A percentile compares a stretch with the other conserved stretches of the same genome.
Evolutionary conservation across 352 stramenopile species (phyloP).

Genomic region (Pythium folliculosum): DNA sequence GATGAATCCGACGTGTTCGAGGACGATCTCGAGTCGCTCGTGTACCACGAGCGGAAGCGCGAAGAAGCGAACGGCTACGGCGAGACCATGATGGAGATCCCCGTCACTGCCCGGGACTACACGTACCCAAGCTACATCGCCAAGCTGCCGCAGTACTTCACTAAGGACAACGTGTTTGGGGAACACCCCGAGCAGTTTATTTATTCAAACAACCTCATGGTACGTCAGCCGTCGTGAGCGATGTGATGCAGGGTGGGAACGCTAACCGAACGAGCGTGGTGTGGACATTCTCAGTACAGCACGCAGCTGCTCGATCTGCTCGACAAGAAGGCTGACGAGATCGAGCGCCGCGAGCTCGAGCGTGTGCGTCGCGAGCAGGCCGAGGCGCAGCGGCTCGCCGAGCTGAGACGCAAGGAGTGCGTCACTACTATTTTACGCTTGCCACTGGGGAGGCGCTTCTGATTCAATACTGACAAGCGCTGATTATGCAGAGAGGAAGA

Average conservation of each 20-base stretch:
- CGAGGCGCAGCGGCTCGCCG: conserved; percentile 34
- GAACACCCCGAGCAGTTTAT: conserved; percentile 64
- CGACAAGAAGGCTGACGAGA: conserved; percentile 42
- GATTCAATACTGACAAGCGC: not conserved
- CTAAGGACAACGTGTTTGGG: conserved; percentile 61
- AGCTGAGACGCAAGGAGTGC: conserved; percentile 37
- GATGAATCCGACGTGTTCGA: conserved; percentile 77
- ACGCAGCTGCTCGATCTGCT: conserved; percentile 41
- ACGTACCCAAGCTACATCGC: conserved; percentile 59
- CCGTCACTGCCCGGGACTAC: conserved; percentile 46
- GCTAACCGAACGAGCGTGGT: not conserved
- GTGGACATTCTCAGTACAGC: conserved; percentile 37
- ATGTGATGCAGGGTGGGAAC: not conserved
- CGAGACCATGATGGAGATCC: conserved; percentile 54
- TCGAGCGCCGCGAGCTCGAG: conserved; percentile 43
- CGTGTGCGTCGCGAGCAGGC: conserved; percentile 36
- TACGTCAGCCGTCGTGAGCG: conserved; percentile 19
- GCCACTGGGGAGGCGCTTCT: no score
- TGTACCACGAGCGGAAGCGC: conserved; percentile 51
- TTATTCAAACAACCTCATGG: conserved; percentile 80
- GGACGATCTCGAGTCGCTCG: conserved; percentile 65
- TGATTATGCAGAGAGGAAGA: conserved; percentile 27
- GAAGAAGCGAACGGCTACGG: conserved; percentile 49
- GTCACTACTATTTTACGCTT: not conserved
- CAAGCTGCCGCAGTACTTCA: conserved; percentile 58